A percentile compares a stretch with the other conserved stretches of the same genome.
These are phyloP conservation scores for Lipomyces orientalis DNA, from an alignment of 805 yeast genomes.

Conservation along the genomic window DNA sequence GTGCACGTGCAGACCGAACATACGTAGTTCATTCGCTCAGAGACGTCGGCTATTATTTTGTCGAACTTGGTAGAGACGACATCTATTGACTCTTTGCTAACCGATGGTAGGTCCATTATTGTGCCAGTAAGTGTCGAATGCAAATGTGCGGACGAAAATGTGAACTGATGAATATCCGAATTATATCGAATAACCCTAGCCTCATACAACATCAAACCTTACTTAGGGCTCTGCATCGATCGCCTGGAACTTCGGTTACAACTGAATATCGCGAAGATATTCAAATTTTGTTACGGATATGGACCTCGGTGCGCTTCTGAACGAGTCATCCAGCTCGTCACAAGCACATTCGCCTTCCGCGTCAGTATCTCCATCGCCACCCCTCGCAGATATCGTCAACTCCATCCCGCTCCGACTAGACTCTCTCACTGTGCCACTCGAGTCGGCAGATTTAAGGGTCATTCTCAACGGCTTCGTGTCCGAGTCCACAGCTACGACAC, in stretches of 20 bases:
- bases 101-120: background rate
- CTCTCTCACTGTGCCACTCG: conserved; percentile 2
- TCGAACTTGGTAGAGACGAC: conserved; percentile 22
- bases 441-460: background rate
- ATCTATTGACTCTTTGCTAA: conserved; percentile 21
- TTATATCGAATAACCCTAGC: background rate
- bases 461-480: background rate
- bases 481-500: background rate
- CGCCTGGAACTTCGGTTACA: too few relatives aligned
- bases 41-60: conserved; percentile 22
- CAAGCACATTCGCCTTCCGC: background rate
- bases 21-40: conserved; percentile 29
- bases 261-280: background rate
- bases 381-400: background rate
- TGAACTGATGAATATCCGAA: background rate
- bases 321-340: background rate
- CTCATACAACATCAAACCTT: background rate
- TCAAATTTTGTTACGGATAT: background rate
- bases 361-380: background rate
- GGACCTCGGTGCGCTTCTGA: background rate
- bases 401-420: background rate
- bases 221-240: background rate
- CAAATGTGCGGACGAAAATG: background rate
- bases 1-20: background rate
- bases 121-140: background rate